Base-by-base conservation (phyloP, 2,329 filamentous ascomycete species). In the Aphanocladium album region DNA sequence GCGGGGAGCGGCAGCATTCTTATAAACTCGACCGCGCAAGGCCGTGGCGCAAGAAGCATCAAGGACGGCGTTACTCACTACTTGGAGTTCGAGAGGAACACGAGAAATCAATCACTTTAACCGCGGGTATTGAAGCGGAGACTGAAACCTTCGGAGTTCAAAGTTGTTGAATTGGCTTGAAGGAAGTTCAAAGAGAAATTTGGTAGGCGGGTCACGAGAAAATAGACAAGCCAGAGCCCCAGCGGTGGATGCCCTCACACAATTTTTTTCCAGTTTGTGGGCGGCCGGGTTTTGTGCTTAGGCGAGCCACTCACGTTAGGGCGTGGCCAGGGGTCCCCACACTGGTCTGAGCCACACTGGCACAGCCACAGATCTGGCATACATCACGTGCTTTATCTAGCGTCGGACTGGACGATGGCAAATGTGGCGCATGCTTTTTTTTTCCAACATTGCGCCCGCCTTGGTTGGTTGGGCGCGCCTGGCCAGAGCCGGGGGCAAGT, bases 91-190 rank as follows among this genome's bases (percentile, higher is more conserved):
- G 68, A 66, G 67, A 70, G 78, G 87, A 92, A 93, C 89, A 89
- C 83, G 90, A 93, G 89, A 89, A 83, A 82, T 92, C 93, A 98
- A 98, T 98, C 93, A 87, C 89, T 96, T 98, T 96, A 96, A 97
- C 93, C 93, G 92, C 90, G 78, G 21, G 79, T 78, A 39, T 62
- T 88, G 90, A 88, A 85, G 89, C 93, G 93, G 93, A 96, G 93
- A 98, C 93, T 97, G 93, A 96, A 73, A 85, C 89, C 92, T 91
- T 95, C 91, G 85, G 91, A n/a, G 91, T 96, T 89, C 90, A 85
- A 73, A 72, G 71, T 74, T 71, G 68, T 72, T 69, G 65, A n/a
- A 47, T 59, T 68, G 67, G 67, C 65, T 67, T 69, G 68, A 53
- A 52, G 30, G 55, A 69, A 67, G 67, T 67, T 66, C 64, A 67